Percentiles rank a stretch among this genome's conserved stretches.
Conservation (phyloP, 2,329 filamentous ascomycete species). For the Exophiala phaeomuriformis region DNA sequence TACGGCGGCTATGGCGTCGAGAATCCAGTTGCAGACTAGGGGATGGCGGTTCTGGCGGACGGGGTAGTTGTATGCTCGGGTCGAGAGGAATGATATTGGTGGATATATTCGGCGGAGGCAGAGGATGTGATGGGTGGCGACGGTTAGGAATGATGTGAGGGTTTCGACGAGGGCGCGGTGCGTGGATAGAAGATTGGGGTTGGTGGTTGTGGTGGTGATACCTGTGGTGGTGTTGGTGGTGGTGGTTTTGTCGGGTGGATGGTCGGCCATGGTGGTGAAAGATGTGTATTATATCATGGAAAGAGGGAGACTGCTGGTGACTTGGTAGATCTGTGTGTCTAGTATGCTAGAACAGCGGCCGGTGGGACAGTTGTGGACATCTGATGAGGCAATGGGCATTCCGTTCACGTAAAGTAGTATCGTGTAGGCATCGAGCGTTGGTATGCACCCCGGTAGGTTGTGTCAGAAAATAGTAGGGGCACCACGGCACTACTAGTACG, state of each 20-base stretch:
- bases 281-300: background rate
- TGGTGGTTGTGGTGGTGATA: slow-evolving; percentile 26
- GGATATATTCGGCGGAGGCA: slow-evolving; percentile 79
- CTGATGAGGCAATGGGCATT: too few relatives aligned
- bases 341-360: too few relatives aligned
- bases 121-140: slow-evolving; percentile 78
- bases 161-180: slow-evolving; percentile 42
- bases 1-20: slow-evolving; percentile 68
- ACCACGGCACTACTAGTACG: too few relatives aligned
- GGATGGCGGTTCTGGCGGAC: slow-evolving; percentile 83
- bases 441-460: too few relatives aligned
- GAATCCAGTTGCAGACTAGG: slow-evolving; percentile 76
- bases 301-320: too few relatives aligned
- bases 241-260: background rate
- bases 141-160: slow-evolving; percentile 72
- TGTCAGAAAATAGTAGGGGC: too few relatives aligned
- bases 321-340: too few relatives aligned
- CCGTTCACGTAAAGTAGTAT: too few relatives aligned
- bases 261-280: background rate
- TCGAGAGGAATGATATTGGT: slow-evolving; percentile 64
- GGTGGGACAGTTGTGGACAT: too few relatives aligned
- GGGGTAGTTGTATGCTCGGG: slow-evolving; percentile 73
- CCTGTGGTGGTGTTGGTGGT: slow-evolving; percentile 1
- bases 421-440: too few relatives aligned
- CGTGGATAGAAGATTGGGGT: slow-evolving; percentile 36